These are phyloP conservation scores for Apodospora peruviana DNA, from an alignment of 495 filamentous ascomycete species.

Conservation along the genomic window DNA sequence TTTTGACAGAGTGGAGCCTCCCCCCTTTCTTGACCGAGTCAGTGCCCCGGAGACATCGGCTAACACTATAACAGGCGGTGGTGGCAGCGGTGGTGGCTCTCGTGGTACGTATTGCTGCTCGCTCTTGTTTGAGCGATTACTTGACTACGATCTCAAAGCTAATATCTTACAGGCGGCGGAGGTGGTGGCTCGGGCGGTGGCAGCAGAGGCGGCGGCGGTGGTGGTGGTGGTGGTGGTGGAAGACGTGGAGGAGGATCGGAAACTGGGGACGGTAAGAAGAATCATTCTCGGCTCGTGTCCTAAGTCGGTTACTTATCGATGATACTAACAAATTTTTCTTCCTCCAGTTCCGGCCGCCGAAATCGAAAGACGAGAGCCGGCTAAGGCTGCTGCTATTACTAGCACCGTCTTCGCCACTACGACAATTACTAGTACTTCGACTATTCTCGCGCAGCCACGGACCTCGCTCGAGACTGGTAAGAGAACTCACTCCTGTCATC, in stretches of 20 bases:
- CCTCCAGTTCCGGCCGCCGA: too few species aligned
- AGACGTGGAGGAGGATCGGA: background rate
- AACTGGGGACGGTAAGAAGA: background rate
- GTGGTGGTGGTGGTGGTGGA: background rate
- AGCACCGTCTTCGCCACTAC: conserved; percentile 13
- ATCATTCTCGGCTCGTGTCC: background rate
- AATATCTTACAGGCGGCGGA: conserved; percentile 3
- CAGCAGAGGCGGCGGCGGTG: background rate
- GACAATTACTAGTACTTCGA: conserved; percentile 15
- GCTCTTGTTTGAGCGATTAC: background rate
- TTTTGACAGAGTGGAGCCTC: too few species aligned
- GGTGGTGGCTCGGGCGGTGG: conserved; percentile 1
- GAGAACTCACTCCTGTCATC: background rate
- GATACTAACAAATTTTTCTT: background rate
- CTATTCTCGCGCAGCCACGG: conserved; percentile 3
- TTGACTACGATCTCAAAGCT: background rate
- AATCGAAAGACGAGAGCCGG: conserved; percentile 4
- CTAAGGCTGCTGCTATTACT: conserved; percentile 10
- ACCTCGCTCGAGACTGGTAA: conserved; percentile 15
- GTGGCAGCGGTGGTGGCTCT: conserved; percentile 3
- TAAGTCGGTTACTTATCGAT: too few species aligned
- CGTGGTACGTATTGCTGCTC: background rate
- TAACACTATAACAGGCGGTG: background rate
- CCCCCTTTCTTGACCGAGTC: too few species aligned
- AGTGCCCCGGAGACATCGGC: too few species aligned